Base-by-base conservation (phyloP, 1,139 yeast genomes). In the Arxiozyma bovina region DNA sequence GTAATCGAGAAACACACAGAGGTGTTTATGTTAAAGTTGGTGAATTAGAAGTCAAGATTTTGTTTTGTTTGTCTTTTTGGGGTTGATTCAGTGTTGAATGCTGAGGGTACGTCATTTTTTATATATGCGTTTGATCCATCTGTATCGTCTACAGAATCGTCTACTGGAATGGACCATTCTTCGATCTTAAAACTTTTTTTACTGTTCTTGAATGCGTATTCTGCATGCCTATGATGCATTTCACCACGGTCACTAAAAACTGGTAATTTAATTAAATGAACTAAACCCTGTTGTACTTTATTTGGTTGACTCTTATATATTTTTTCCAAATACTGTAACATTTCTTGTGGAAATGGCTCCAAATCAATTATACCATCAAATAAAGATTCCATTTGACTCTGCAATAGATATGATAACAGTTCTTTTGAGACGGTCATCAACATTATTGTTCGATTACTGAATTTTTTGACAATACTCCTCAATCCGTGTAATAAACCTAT, bases 131-230 rank as follows among this genome's bases (percentile, higher is more conserved):
- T 21, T 42, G 40, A 27, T 34, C 44, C 53, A 41, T 44, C 43
- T 11, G 27, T 30, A 18, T 49, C 51, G 17, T 38, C 45, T 11
- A 34, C 47, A 9, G 78, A 82, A 55, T 83, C 90, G 57, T 88
- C 97, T 1, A 93, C 96, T 0, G 99, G 98, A 50, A 93, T 93
- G 25, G 96, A 88, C 96, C 96, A 91, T 64, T 83, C 88, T 60
- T 87, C 91, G 56, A 91, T 85, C 64, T 87, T 96, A 67, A 93
- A 89, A 64, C 79, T 82, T 70, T 83, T 82, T 58, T 87, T 77
- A 17, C 96, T 93, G 58, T 89, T 89, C 65, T 85, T 83, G 72
- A 91, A 93, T 3, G 96, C 91, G 69, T 80, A 85, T 70, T 91
- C 97, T 53, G 88, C 85, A 55, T 76, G 76, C 55, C 83, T 81